phyloP scores from a whole-genome alignment of 257 asterid species.

The Scutellaria minor region DNA sequence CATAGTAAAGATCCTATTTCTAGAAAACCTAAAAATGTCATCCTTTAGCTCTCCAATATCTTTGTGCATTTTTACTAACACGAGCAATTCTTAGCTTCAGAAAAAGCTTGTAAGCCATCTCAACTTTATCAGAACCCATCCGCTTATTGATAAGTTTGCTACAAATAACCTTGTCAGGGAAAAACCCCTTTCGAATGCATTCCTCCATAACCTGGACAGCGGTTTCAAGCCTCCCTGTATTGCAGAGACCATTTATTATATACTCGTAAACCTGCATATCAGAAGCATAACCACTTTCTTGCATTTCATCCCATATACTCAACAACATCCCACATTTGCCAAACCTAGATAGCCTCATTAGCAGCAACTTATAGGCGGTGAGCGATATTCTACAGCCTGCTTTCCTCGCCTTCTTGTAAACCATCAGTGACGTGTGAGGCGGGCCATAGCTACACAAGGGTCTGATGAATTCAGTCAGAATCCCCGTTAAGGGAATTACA shows the following conservation, averaged over 20 bases:
- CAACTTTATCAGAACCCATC: conserved; percentile 67
- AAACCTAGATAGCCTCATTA: conserved; percentile 79
- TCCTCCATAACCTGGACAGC: conserved; percentile 83
- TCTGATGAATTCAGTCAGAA: conserved; percentile 62
- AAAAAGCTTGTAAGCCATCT: conserved; percentile 72
- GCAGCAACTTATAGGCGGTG: conserved; percentile 70
- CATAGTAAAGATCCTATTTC: no score
- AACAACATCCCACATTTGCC: conserved; percentile 87
- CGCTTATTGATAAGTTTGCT: conserved; percentile 79
- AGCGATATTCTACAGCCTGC: conserved; percentile 70
- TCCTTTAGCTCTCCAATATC: conserved; percentile 88
- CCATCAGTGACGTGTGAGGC: conserved; percentile 87
- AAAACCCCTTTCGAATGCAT: conserved; percentile 63
- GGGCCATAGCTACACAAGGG: conserved; percentile 90
- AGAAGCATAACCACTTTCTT: conserved; percentile 68
- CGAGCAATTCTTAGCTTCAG: conserved; percentile 75
- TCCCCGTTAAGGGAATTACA: conserved; percentile 67
- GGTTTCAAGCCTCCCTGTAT: conserved; percentile 75
- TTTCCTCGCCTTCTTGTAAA: conserved; percentile 78
- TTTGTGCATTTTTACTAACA: conserved; percentile 65
- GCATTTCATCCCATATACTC: conserved; percentile 82
- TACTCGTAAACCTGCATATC: conserved; percentile 81
- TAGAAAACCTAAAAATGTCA: conserved; percentile 67
- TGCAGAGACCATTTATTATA: conserved; percentile 77
- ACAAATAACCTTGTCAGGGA: conserved; percentile 73